Percentiles rank a stretch among this genome's conserved stretches.
These are phyloP conservation scores for Neopestalotiopsis sp. DNA, from an alignment of 2,329 filamentous ascomycete species.

Conservation along the genomic window DNA sequence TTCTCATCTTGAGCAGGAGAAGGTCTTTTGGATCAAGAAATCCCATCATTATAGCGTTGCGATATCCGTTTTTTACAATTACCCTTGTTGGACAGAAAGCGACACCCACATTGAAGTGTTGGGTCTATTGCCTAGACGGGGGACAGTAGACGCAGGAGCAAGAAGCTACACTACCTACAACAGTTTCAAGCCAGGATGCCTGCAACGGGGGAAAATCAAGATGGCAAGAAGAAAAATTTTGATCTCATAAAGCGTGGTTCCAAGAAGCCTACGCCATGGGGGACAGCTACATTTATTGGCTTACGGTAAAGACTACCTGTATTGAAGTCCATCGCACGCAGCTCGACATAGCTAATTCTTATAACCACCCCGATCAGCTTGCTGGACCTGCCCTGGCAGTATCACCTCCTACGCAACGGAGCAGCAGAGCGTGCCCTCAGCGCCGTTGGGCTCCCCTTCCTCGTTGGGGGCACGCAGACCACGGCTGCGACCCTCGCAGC, in stretches of 20 bases:
- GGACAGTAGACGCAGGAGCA: no score
- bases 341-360: neutral
- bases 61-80: no score
- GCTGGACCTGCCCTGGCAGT: slow-evolving; percentile 36
- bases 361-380: slow-evolving; percentile 14
- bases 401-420: slow-evolving; percentile 47
- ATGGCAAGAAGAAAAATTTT: slow-evolving; percentile 14
- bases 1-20: no score
- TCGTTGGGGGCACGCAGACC: neutral
- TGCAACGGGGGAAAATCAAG: neutral
- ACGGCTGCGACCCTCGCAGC: neutral
- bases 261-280: slow-evolving; percentile 38
- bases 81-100: no score
- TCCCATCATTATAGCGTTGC: no score
- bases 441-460: slow-evolving; percentile 10
- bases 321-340: neutral
- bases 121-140: no score
- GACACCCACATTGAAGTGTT: no score
- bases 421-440: slow-evolving; percentile 18
- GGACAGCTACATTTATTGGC: slow-evolving; percentile 43
- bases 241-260: slow-evolving; percentile 45
- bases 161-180: neutral
- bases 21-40: no score
- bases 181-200: neutral
- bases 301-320: slow-evolving; percentile 31